Evolutionary conservation across 2,329 filamentous ascomycete genomes (phyloP).

Genomic region (Calonectria pseudoturangicola): DNA sequence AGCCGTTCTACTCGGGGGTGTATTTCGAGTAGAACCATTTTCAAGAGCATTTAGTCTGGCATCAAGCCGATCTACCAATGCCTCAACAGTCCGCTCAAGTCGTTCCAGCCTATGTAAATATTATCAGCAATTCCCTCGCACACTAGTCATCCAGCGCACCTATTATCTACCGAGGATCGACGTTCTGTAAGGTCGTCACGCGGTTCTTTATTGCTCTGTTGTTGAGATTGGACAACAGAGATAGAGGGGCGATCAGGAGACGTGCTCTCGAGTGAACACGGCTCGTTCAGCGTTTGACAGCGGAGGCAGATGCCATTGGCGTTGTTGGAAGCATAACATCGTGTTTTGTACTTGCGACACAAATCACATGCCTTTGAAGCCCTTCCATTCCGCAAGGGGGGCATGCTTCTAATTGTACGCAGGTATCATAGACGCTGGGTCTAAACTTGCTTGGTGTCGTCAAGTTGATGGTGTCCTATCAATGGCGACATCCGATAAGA

Average conservation of each 20-base stretch:
- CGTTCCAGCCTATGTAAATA: constrained; percentile 37
- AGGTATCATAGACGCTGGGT: background rate
- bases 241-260: background rate
- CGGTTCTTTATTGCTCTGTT: background rate
- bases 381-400: background rate
- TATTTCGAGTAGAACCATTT: background rate
- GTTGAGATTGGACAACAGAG: background rate
- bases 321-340: background rate
- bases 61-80: constrained; percentile 44
- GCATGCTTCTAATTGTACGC: background rate
- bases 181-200: background rate
- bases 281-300: background rate
- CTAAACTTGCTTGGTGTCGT: too few relatives aligned
- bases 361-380: background rate
- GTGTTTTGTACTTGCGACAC: constrained; percentile 7
- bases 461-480: background rate
- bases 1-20: background rate
- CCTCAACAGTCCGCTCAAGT: constrained; percentile 37
- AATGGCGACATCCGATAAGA: constrained; percentile 11
- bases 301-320: background rate
- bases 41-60: constrained; percentile 28
- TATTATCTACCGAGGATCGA: background rate
- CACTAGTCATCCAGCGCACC: background rate
- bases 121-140: background rate
- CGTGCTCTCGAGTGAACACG: background rate